These are phyloP conservation scores for Ogataea degrootiae DNA, from an alignment of 805 yeast species.

Conservation along the genomic window DNA sequence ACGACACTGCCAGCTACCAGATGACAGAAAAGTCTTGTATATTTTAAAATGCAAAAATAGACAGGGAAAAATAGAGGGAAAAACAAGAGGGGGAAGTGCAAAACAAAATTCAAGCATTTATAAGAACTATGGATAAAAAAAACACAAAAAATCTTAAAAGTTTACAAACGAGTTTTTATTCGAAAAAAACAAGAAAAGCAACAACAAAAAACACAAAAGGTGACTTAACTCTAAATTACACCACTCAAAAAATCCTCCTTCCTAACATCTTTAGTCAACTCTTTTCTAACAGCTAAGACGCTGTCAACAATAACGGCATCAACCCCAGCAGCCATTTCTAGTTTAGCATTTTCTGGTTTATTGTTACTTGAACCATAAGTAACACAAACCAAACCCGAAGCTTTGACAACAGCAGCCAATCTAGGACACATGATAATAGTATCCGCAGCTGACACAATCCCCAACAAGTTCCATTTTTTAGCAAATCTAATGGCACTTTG, in stretches of 20 bases:
- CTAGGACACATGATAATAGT: slow-evolving; percentile 89
- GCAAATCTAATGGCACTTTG: slow-evolving; percentile 92
- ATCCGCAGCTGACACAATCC: slow-evolving; percentile 84
- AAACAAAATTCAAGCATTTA: no score
- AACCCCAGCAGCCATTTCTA: slow-evolving; percentile 90
- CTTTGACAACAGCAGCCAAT: slow-evolving; percentile 84
- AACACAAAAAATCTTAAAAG: no score
- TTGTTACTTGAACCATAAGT: slow-evolving; percentile 86
- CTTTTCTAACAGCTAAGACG: slow-evolving; percentile 88
- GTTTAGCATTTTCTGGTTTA: slow-evolving; percentile 73
- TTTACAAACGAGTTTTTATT: no score
- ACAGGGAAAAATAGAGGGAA: no score
- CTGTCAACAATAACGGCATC: slow-evolving; percentile 98
- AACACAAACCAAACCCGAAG: slow-evolving; percentile 87
- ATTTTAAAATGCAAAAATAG: no score
- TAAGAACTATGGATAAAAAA: no score
- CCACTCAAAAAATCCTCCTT: slow-evolving; percentile 1
- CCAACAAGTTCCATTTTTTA: slow-evolving; percentile 83
- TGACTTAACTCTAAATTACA: no score
- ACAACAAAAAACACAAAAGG: not conserved
- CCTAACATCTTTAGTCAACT: slow-evolving; percentile 39
- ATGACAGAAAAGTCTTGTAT: no score
- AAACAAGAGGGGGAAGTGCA: no score
- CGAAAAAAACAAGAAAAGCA: not conserved
- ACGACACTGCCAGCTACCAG: no score